Conservation (phyloP, 75 land plant species). For the Ceratopteris richardii region DNA sequence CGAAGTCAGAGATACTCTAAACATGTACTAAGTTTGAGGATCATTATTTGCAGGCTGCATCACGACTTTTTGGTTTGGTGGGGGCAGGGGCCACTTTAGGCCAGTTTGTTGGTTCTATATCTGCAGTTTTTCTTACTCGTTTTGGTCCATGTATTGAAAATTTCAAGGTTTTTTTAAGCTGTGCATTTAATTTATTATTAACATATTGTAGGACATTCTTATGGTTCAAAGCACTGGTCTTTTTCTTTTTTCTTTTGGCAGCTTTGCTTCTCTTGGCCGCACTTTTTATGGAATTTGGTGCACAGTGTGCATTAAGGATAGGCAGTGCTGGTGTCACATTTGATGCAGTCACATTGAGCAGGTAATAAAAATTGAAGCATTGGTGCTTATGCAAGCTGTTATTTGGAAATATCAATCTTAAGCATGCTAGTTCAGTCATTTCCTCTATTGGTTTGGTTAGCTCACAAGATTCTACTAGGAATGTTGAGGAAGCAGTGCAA, state of each 20-base stretch:
- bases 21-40: too few relatives aligned
- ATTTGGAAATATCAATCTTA: too few relatives aligned
- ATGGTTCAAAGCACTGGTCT: not conserved
- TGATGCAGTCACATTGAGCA: too few relatives aligned
- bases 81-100: slow-evolving; percentile 97
- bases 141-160: slow-evolving; percentile 62
- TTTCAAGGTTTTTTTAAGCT: slow-evolving; percentile 2
- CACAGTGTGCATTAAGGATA: slow-evolving; percentile 67
- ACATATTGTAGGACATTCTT: not conserved
- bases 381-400: too few relatives aligned
- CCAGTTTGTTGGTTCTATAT: slow-evolving; percentile 82
- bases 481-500: not conserved
- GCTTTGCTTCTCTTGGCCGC: slow-evolving; percentile 78
- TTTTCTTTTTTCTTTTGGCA: slow-evolving; percentile 12
- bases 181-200: not conserved
- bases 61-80: slow-evolving; percentile 87
- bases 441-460: not conserved
- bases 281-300: slow-evolving; percentile 80
- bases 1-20: too few relatives aligned
- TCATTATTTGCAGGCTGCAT: slow-evolving; percentile 64
- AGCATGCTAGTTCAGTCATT: too few relatives aligned
- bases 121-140: slow-evolving; percentile 80
- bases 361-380: too few relatives aligned
- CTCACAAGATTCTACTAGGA: not conserved
- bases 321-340: too few relatives aligned